Evolutionary conservation across 2,329 filamentous ascomycete genomes (phyloP), one percentile per base, ranked within the genome.

Genomic region (Podosphaera aphanis): DNA sequence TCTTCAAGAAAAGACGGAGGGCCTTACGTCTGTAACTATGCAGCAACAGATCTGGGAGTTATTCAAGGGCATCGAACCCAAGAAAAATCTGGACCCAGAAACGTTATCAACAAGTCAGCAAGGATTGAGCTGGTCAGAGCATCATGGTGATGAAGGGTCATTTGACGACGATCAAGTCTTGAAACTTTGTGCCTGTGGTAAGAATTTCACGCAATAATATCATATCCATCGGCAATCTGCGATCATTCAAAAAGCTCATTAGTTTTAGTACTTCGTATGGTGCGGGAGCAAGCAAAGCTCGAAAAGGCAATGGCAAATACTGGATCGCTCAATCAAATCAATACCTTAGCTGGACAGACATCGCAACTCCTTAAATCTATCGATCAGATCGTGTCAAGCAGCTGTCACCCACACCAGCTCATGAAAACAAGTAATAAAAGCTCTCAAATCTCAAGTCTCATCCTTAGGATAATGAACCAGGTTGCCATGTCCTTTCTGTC

Each of bases 401-500:
- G 52, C 35, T 55, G 47, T 31, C 21, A 45, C 21, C 48, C 53
- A 15, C 41, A 53, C 3, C 40, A 15, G 16, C 13, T 33, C 2
- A 16, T 54, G 6, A 55, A 43, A 37, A 33, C 21, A n/a, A 45
- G 45, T 11, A 19, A 45, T 10, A 40, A 48, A 19, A 38, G 53
- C 25, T 19, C 38, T 5, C 46, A 49, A 37, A 47, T 29, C 7
- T 21, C 46, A 27, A 19, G 16, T 5, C 19, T 55, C 7, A 46
- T 57, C 18, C 47, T 50, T 42, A 49, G 51, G 43, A 27, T 52
- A 5, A 49, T 55, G 43, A 27, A 50, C 16, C 51, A 56, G 42
- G 31, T 53, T 36, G 37, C 36, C 5, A 21, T 52, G 16, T 40
- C 48, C 2, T 55, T 51, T 33, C 42, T 48, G 2, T 44, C 48